Percentiles rank a stretch among this genome's conserved stretches.
Evolutionary conservation across 129 eudicot genomes (phyloP).

Genomic region (Lactuca saligna): DNA sequence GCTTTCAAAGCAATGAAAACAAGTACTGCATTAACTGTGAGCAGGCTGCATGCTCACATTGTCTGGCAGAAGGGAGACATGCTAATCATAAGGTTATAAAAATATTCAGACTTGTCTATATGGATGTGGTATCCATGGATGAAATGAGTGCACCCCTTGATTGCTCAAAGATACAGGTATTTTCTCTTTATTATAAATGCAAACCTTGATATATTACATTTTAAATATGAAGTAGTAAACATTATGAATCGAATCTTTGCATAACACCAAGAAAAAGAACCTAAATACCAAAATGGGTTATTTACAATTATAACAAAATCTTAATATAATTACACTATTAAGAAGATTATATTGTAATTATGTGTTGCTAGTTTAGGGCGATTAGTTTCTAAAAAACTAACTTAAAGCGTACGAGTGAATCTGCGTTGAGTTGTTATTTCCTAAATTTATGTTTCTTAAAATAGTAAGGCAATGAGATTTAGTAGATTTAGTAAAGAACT

Average conservation of each 20-base stretch:
- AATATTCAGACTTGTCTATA: constrained; percentile 55
- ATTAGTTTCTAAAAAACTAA: neutral
- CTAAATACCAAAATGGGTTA: neutral
- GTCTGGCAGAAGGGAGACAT: constrained; percentile 42
- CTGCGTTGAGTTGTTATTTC: no score
- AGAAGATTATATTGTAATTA: neutral
- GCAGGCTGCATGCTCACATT: constrained; percentile 44
- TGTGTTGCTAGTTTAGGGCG: neutral
- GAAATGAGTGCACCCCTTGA: constrained; percentile 45
- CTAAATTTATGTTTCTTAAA: neutral
- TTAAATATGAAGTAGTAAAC: neutral
- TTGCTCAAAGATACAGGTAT: constrained; percentile 61
- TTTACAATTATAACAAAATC: neutral
- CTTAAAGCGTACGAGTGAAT: neutral
- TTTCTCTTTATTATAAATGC: constrained; percentile 4
- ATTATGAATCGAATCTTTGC: neutral
- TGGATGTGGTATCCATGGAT: constrained; percentile 52
- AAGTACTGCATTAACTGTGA: constrained; percentile 63
- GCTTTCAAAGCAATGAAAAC: constrained; percentile 31
- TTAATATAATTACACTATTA: neutral
- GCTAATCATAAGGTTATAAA: constrained; percentile 40
- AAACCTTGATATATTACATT: constrained; percentile 1
- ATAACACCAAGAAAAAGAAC: neutral
- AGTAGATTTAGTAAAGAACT: neutral
- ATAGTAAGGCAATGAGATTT: no score